Base-by-base conservation (phyloP, 179 eudicot species). In the Actinidia arguta region DNA sequence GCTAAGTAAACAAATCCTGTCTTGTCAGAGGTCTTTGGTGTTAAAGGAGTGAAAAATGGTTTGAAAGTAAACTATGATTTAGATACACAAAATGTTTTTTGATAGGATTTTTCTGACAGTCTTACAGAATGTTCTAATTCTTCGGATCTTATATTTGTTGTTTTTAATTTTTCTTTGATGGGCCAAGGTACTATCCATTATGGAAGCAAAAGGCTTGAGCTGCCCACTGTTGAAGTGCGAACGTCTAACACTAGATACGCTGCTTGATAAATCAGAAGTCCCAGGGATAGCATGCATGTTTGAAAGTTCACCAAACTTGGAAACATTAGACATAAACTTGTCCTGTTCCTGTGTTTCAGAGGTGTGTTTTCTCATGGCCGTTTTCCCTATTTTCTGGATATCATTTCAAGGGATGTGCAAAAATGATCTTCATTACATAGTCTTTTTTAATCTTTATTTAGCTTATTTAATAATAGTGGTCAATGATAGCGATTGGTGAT, bases 261-360 rank as follows among this genome's bases (percentile, higher is more conserved):
- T 3, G 10, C 18, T 75, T 48, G 18, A 31, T 4, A 36, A 36
- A 54, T 55, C 63, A 27, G 78, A 18, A 24, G 48, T 55, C 78
- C 64, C 78, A 25, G 76, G 76, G 16, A 51, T 73, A 50, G 59
- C 76, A 51, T 11, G 3, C 31, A 22, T 73, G 59, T 20, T 75
- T 22, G 27, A 55, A 75, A 75, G 64, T 55, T 54, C 78, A 54
- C 64, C n/a, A 31, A 17, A 31, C 18, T 4, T 75, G 48, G 66
- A 55, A 48, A 75, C 78, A 18, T 36, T 75, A 36, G 64, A 8
- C 78, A 75, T 55, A 31, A 54, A 44, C 14, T 8, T 75, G 78
- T 18, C 47, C 78, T 63, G 44, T 64, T 27, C 16, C 71, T 16
- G 73, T 12, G 18, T 12, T 42, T 2, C 0, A 17, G 73, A 42